Evolutionary conservation across 1,139 yeast species (phyloP).

Genomic region (Scheffersomyces quercinus): DNA sequence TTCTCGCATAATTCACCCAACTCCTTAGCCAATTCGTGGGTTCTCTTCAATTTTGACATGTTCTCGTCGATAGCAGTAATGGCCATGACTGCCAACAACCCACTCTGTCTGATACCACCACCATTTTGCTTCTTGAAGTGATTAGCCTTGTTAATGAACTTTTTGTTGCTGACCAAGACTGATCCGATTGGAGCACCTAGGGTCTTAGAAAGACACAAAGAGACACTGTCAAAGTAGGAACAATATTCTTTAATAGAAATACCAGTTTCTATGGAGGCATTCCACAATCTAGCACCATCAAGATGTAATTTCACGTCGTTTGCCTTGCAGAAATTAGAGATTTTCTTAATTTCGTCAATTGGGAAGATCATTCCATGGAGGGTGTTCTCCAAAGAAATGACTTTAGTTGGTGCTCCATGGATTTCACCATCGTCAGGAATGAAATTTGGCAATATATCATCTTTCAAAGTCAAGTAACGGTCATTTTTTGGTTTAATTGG

Average conservation of each 20-base stretch:
- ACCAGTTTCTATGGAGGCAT: constrained; percentile 78
- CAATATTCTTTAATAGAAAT: constrained; percentile 73
- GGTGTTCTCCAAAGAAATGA: constrained; percentile 86
- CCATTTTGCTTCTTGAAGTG: constrained; percentile 94
- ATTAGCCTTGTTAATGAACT: constrained; percentile 68
- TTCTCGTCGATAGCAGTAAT: constrained; percentile 74
- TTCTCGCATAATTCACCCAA: constrained; percentile 62
- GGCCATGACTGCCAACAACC: constrained; percentile 83
- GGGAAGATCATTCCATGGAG: constrained; percentile 83
- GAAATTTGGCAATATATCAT: constrained; percentile 57
- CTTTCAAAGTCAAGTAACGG: constrained; percentile 75
- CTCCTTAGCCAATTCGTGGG: constrained; percentile 70
- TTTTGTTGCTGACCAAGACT: constrained; percentile 68
- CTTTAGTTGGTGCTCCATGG: constrained; percentile 86
- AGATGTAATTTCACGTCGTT: constrained; percentile 71
- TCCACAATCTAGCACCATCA: constrained; percentile 97
- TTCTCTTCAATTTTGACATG: constrained; percentile 55
- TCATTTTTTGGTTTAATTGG: constrained; percentile 81
- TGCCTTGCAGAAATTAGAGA: constrained; percentile 68
- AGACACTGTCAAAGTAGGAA: constrained; percentile 79
- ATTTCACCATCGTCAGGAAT: constrained; percentile 81
- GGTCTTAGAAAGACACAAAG: constrained; percentile 86
- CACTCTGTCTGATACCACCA: constrained; percentile 92
- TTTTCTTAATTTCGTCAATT: constrained; percentile 71
- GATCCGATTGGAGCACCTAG: constrained; percentile 96